Evolutionary conservation across 164 flowering plant species (phyloP), one percentile per base, ranked within the genome.

Genomic region (Macadamia tetraphylla): DNA sequence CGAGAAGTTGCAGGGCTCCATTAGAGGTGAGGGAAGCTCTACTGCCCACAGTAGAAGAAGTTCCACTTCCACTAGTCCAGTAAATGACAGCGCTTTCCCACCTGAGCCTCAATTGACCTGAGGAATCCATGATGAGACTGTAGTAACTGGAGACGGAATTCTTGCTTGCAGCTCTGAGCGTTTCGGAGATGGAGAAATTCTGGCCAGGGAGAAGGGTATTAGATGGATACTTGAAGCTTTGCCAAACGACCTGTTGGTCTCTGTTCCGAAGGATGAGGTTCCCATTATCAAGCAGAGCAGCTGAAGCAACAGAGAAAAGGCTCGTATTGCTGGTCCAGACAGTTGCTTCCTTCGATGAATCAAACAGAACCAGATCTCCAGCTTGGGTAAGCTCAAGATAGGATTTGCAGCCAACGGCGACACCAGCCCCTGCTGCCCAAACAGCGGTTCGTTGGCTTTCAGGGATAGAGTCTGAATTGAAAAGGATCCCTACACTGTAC

Each of bases 191-290:
- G 43, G 80, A 65, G 3, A 90, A 62, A 29, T 51, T 81, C 79
- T 90, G 96, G 9, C 86, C 89, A 0, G 96, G 92, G n/a, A 90
- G 83, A 64, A 90, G 87, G 1, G 86, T 83, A 71, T 90, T 83
- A 0, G 82, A 73, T 6, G 91, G 96, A 65, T 73, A 77, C 64
- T 67, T 73, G 58, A 90, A 90, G 74, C 96, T 90, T 64, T 84
- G 85, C 93, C 96, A 90, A 42, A 86, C 82, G 56, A 81, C 63
- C 42, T 67, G 66, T 32, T 76, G 68, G 32, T 68, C 63, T 29
- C 61, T 43, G 58, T 80, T 73, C 57, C 83, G 18, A 1, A 90
- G 80, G 40, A 86, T 83, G 46, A 90, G 80, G 73, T 90, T 90
- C 3, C 96, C 96, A 79, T 82, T 76, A 55, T 88, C 81, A 11